Conservation (phyloP, 1,139 yeast genomes). For the Casaregolazyma lundiana region DNA sequence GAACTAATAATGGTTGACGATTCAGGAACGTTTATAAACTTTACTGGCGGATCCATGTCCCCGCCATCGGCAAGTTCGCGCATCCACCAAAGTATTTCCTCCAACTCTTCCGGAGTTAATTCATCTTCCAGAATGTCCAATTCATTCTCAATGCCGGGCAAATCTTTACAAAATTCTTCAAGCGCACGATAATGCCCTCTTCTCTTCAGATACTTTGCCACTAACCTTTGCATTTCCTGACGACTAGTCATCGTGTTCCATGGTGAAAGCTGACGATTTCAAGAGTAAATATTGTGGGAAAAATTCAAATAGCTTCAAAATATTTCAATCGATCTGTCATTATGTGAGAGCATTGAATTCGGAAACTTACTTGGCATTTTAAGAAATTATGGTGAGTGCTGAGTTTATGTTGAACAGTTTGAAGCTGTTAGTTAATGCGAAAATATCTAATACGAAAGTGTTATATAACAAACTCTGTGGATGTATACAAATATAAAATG, state of each 20-base stretch:
- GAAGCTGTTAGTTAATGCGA: not conserved
- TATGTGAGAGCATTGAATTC: no score
- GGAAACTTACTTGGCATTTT: no score
- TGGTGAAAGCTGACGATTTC: no score
- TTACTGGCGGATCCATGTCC: not conserved
- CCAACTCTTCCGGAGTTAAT: no score
- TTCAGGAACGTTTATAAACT: slow-evolving; percentile 9
- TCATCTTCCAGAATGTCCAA: not conserved
- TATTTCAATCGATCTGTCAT: no score
- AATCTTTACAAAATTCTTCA: slow-evolving; percentile 11
- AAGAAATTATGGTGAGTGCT: no score
- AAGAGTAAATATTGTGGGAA: no score
- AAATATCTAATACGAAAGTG: not conserved
- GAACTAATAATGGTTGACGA: not conserved
- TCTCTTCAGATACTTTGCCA: slow-evolving; percentile 14
- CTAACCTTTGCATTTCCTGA: slow-evolving; percentile 7
- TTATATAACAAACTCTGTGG: no score
- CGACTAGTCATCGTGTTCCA: no score
- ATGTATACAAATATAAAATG: no score
- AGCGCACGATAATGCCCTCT: slow-evolving; percentile 13
- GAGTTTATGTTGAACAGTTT: no score
- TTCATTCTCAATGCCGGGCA: not conserved
- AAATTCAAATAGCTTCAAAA: no score
- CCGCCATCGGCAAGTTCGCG: slow-evolving; percentile 11
- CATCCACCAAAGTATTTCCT: slow-evolving; percentile 4